Evolutionary conservation across 805 yeast species (phyloP).

Genomic region (Cephaloascus fragrans): DNA sequence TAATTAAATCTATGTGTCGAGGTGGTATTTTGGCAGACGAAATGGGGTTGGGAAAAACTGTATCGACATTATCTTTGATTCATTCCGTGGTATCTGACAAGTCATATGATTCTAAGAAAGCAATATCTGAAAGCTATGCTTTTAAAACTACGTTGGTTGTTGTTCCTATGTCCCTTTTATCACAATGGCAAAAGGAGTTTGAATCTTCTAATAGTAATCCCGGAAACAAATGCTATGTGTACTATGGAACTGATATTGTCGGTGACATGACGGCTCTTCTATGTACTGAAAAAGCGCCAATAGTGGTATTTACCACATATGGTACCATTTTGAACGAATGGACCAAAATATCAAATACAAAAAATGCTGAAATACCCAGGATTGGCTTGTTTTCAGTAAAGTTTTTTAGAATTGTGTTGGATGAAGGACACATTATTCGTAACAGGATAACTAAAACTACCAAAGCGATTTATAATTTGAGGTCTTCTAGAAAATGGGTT

Average conservation of each 20-base stretch:
- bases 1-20: conserved; percentile 44
- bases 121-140: conserved; percentile 38
- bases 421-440: conserved; percentile 86
- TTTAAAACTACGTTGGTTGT: conserved; percentile 64
- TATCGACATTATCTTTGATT: conserved; percentile 68
- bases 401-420: conserved; percentile 70
- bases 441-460: conserved; percentile 74
- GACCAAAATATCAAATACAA: conserved; percentile 27
- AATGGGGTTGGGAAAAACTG: conserved; percentile 94
- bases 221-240: conserved; percentile 42
- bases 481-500: conserved; percentile 66
- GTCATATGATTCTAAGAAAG: conserved; percentile 6
- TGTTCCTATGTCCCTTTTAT: conserved; percentile 83
- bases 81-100: conserved; percentile 53
- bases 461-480: conserved; percentile 60
- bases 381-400: conserved; percentile 62
- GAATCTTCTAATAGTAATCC: conserved; percentile 40
- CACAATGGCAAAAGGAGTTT: conserved; percentile 88
- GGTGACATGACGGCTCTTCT: conserved; percentile 39
- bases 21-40: conserved; percentile 96
- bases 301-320: conserved; percentile 73
- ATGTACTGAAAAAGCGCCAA: conserved; percentile 43
- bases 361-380: conserved; percentile 4
- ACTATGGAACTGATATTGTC: conserved; percentile 61
- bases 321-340: conserved; percentile 81